Conservation (phyloP, 305 asterid species). For the Solanum chacoense region DNA sequence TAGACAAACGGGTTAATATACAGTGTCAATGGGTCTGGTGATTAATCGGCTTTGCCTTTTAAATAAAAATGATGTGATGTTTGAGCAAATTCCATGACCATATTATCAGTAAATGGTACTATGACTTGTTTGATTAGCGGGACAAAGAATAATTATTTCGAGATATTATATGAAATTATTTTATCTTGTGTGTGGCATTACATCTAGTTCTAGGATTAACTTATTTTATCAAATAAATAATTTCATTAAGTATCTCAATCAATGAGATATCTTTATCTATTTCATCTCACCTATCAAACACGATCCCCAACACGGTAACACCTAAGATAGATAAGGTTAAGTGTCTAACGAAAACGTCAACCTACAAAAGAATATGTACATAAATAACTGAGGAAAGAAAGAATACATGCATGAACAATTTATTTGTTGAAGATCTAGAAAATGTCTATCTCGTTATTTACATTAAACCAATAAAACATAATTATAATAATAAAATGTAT, state of each 20-base stretch:
- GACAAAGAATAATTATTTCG: not conserved
- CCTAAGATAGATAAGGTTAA: not conserved
- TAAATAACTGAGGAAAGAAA: not conserved
- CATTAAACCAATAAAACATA: not conserved
- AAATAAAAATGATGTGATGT: not conserved
- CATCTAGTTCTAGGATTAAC: not conserved
- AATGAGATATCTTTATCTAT: not conserved
- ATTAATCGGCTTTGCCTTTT: not conserved
- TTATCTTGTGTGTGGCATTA: not conserved
- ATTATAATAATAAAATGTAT: not conserved
- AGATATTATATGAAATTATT: not conserved
- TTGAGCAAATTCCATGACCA: not conserved
- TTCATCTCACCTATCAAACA: not conserved
- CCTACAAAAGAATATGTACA: not conserved
- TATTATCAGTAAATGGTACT: not conserved
- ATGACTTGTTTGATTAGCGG: not conserved
- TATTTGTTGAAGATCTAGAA: not conserved
- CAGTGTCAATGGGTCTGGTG: not conserved
- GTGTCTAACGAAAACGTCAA: not conserved
- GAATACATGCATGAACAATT: not conserved
- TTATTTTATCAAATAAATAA: not conserved
- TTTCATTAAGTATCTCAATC: not conserved
- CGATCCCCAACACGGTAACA: too few species aligned
- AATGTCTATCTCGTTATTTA: not conserved
- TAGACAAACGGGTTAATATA: fast-evolving